Conservation (phyloP, 2,329 filamentous ascomycete species). For the Colletotrichum phormii region DNA sequence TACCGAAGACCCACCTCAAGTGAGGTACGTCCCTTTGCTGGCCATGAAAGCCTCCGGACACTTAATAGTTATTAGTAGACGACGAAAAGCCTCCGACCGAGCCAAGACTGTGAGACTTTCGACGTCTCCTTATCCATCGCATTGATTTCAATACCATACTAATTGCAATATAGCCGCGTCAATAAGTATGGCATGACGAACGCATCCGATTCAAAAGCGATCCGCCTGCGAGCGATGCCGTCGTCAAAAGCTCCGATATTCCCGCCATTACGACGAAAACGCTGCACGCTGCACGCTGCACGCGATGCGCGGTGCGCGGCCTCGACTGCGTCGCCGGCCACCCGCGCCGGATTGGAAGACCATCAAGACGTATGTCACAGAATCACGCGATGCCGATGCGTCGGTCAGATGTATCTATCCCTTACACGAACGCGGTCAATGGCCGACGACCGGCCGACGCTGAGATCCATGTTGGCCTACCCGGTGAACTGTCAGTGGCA, state of each 20-base stretch:
- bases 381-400: neutral
- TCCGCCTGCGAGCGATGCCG: constrained; percentile 49
- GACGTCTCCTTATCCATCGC: neutral
- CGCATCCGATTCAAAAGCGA: constrained; percentile 47
- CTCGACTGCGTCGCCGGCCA: constrained; percentile 44
- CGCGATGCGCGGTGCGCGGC: constrained; percentile 43
- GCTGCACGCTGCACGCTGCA: constrained; percentile 39
- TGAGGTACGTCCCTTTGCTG: no score
- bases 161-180: neutral
- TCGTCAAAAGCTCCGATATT: constrained; percentile 47
- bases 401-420: neutral
- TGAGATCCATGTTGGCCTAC: neutral
- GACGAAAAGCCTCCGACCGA: neutral
- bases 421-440: neutral
- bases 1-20: neutral
- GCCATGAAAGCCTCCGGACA: neutral
- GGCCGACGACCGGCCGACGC: no score
- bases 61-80: no score
- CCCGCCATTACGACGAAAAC: constrained; percentile 39
- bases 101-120: neutral
- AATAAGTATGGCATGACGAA: neutral
- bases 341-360: constrained; percentile 47
- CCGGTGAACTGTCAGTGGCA: neutral
- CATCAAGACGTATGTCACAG: constrained; percentile 30
- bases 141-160: no score